Evolutionary conservation across 805 yeast species (phyloP), one percentile per base, ranked within the genome.

Genomic region (Wickerhamiella musiphila): DNA sequence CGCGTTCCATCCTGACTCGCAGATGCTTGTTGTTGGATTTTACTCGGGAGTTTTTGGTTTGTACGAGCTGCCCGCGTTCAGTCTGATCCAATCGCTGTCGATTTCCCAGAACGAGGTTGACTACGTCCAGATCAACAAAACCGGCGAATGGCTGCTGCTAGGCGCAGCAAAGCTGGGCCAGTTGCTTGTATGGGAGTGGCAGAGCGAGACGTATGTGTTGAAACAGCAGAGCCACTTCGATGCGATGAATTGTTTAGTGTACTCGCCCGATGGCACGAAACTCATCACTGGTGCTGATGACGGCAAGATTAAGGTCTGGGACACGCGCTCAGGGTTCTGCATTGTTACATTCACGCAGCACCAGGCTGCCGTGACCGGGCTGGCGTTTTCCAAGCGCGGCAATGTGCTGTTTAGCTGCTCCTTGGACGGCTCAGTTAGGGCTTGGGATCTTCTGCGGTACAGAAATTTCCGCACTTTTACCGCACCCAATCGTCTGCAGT

Each of bases 211-310:
- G 0, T 90, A 86, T 50, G 77, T 90, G 29, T 61, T 90, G 42
- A 84, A 86, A 51, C 98, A 90, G 52, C 98, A 90, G 56, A 95
- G 96, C 16, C 98, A 90, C 56, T 86, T 79, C 49, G 98, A 90
- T 53, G 63, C 94, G 0, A 69, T 83, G 53, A 86, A 82, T 48
- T 65, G 82, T 11, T 51, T 90, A 28, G 70, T 77, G 21, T 90
- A 90, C 47, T 81, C 95, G 1, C 94, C 95, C 0, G 98, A 90
- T 58, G 98, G 96, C 1, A 68, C 93, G 2, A 66, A 82, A 45
- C 65, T 86, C 4, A 90, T 86, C 4, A 86, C 96, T 1, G 95
- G 93, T 2, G 69, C 94, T 1, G 96, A 86, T 49, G 98, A 90
- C 52, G 98, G 98, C 23, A 84, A 84, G 46, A 78, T 90, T 42